These are phyloP conservation scores for Lentinula raphanica DNA, from an alignment of 768 basidiomycete genomes.

Conservation along the genomic window DNA sequence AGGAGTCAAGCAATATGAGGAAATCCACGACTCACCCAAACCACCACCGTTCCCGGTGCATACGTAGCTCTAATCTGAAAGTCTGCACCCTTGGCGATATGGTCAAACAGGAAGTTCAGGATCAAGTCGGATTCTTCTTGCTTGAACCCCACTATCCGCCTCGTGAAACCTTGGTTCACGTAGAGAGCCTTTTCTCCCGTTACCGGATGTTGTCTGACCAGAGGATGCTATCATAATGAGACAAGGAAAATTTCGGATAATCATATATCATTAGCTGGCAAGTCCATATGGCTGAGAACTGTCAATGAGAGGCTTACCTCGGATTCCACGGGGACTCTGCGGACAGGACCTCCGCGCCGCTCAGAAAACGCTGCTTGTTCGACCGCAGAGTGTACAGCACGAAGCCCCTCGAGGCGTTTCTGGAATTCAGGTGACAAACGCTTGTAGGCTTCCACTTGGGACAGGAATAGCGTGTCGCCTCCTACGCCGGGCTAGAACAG, in stretches of 20 bases:
- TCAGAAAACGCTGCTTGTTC: slow-evolving; percentile 44
- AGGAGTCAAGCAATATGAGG: neutral
- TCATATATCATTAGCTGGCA: too few species aligned
- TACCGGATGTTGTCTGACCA: slow-evolving; percentile 55
- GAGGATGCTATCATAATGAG: slow-evolving; percentile 34
- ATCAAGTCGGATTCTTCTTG: slow-evolving; percentile 51
- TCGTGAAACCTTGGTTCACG: slow-evolving; percentile 52
- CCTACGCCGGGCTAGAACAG: slow-evolving; percentile 29
- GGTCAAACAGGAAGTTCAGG: slow-evolving; percentile 50
- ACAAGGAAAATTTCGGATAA: neutral
- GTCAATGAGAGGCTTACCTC: slow-evolving; percentile 30
- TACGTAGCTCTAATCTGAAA: slow-evolving; percentile 47
- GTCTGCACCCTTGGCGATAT: slow-evolving; percentile 45
- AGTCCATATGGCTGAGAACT: too few species aligned
- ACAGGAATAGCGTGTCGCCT: slow-evolving; percentile 54
- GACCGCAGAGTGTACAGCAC: slow-evolving; percentile 52
- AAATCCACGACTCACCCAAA: slow-evolving; percentile 39
- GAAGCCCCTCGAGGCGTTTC: slow-evolving; percentile 51
- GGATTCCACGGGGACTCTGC: slow-evolving; percentile 45
- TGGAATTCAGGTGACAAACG: slow-evolving; percentile 53
- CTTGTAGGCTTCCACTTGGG: slow-evolving; percentile 56
- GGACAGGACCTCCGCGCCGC: slow-evolving; percentile 38
- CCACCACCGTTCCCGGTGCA: slow-evolving; percentile 48
- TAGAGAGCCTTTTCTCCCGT: slow-evolving; percentile 61
- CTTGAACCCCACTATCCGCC: slow-evolving; percentile 50